Evolutionary conservation across 352 stramenopile genomes (phyloP).

Genomic region (Phytophthora capsici): DNA sequence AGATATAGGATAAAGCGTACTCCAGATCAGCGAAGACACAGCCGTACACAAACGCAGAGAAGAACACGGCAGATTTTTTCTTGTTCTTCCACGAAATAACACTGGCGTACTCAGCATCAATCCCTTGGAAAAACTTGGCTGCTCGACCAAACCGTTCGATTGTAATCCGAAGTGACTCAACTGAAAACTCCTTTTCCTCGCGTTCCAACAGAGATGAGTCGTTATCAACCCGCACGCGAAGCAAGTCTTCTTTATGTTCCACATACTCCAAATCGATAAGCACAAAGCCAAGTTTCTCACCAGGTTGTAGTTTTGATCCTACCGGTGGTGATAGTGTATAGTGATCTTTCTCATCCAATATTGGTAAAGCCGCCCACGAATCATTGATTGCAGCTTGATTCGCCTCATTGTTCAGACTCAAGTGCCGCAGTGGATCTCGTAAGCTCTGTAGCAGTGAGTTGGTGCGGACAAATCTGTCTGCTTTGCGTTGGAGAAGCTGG

Average conservation of each 20-base stretch:
- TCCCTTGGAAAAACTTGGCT: slow-evolving; percentile 71
- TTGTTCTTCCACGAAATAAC: slow-evolving; percentile 90
- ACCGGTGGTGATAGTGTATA: slow-evolving; percentile 50
- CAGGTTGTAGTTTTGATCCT: slow-evolving; percentile 35
- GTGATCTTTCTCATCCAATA: slow-evolving; percentile 49
- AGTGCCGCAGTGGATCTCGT: slow-evolving; percentile 46
- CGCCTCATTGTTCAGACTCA: slow-evolving; percentile 53
- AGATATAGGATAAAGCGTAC: slow-evolving; percentile 73
- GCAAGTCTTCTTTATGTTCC: slow-evolving; percentile 74
- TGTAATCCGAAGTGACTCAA: slow-evolving; percentile 78
- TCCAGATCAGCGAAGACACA: slow-evolving; percentile 81
- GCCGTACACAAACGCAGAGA: slow-evolving; percentile 64
- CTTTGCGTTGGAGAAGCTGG: slow-evolving; percentile 77
- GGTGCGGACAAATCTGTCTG: slow-evolving; percentile 66
- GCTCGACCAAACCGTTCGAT: slow-evolving; percentile 78
- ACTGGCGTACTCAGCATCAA: slow-evolving; percentile 77
- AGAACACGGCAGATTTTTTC: slow-evolving; percentile 73
- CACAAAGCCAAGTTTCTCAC: slow-evolving; percentile 61
- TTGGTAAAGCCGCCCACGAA: slow-evolving; percentile 39
- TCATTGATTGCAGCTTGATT: slow-evolving; percentile 45
- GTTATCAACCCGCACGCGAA: slow-evolving; percentile 64
- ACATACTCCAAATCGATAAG: slow-evolving; percentile 72
- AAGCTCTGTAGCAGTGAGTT: slow-evolving; percentile 58
- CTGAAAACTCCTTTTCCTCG: slow-evolving; percentile 83
- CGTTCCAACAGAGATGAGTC: slow-evolving; percentile 57